Conservation (phyloP, 306 rosid species). For the Cicer bijugum region DNA sequence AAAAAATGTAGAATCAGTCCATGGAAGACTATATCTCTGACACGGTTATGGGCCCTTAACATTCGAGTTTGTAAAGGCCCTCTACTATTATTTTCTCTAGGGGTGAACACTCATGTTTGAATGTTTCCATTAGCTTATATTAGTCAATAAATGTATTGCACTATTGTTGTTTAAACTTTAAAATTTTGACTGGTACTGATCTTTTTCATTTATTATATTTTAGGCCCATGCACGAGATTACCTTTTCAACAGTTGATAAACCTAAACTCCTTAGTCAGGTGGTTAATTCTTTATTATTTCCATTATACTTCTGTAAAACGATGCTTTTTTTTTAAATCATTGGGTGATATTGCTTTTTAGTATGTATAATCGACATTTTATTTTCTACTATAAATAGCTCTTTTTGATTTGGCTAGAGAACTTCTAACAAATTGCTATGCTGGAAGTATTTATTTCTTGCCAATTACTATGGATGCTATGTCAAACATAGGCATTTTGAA, state of each 20-base stretch:
- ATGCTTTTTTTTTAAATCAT: conserved; percentile 28
- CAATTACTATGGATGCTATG: conserved; percentile 27
- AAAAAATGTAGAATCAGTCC: conserved; percentile 31
- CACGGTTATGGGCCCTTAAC: conserved; percentile 33
- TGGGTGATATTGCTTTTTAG: conserved; percentile 32
- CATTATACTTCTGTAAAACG: conserved; percentile 1
- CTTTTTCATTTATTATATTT: conserved; percentile 43
- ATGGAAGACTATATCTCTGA: conserved; percentile 16
- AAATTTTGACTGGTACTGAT: conserved; percentile 34
- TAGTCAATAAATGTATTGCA: conserved; percentile 20
- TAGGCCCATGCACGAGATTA: conserved; percentile 98
- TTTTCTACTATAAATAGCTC: conserved; percentile 6
- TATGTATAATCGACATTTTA: conserved; percentile 7
- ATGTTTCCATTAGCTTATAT: conserved; percentile 19
- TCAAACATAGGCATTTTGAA: conserved; percentile 34
- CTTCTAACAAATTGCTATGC: conserved; percentile 35
- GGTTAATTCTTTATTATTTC: conserved; percentile 40
- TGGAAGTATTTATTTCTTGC: conserved; percentile 40
- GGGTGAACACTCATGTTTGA: conserved; percentile 10
- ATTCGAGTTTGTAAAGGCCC: not conserved
- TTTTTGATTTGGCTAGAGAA: conserved; percentile 34
- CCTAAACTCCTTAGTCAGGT: conserved; percentile 99
- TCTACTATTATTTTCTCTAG: conserved; percentile 2
- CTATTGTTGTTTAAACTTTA: conserved; percentile 31
- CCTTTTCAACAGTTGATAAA: conserved; percentile 91